A percentile compares a stretch with the other conserved stretches of the same genome.
phyloP scores from a whole-genome alignment of 345 rosid genomes.

The Gossypium australe region DNA sequence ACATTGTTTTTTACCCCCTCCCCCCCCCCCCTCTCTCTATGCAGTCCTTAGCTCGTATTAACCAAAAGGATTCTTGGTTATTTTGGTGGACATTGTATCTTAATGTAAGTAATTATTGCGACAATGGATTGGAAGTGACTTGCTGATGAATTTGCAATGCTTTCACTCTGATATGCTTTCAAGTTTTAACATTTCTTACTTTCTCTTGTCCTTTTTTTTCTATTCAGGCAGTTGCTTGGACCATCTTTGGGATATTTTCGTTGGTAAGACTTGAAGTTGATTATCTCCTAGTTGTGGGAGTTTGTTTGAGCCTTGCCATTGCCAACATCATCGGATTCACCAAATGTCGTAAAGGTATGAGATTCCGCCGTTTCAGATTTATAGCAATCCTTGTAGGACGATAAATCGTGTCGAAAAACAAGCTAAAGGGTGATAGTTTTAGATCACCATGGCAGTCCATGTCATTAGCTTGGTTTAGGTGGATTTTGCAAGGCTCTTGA shows the following conservation, averaged over 20 bases:
- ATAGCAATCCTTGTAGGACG: not conserved
- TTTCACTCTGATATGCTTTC: not conserved
- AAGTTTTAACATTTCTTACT: not conserved
- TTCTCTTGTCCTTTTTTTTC: not conserved
- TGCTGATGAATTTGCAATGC: not conserved
- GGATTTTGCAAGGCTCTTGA: not conserved
- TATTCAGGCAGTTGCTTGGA: constrained; percentile 53
- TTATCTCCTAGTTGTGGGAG: constrained; percentile 63
- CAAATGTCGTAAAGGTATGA: constrained; percentile 62
- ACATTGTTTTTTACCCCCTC: not conserved
- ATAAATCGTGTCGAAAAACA: not conserved
- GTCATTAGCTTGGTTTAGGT: not conserved
- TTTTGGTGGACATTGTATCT: constrained; percentile 78
- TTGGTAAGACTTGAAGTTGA: constrained; percentile 57
- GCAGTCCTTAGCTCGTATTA: constrained; percentile 5
- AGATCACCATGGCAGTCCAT: too few species aligned
- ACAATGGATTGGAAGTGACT: not conserved
- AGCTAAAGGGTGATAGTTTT: not conserved
- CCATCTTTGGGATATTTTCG: constrained; percentile 55
- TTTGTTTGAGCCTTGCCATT: constrained; percentile 50
- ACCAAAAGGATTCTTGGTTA: constrained; percentile 27
- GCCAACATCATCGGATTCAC: constrained; percentile 70
- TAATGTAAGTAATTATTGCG: constrained; percentile 33
- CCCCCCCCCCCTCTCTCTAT: too few species aligned
- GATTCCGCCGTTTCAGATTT: not conserved